Conservation (phyloP, 257 asterid species). For the Solanum chiquidenum region DNA sequence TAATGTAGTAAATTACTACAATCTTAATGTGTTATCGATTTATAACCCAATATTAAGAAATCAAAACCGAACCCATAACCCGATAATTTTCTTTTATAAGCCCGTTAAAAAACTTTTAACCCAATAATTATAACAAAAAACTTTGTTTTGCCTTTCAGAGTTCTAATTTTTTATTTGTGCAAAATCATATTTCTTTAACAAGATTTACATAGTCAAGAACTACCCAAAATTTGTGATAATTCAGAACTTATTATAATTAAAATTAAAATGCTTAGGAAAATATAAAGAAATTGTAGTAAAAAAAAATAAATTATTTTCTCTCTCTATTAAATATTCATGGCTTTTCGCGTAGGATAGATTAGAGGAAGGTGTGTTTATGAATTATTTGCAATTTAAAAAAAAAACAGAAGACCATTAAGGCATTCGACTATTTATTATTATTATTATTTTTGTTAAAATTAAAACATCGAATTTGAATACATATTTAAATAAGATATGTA, state of each 20-base stretch:
- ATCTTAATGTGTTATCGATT: no score
- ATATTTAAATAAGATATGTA: no score
- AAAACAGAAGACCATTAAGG: neutral
- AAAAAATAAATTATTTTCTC: no score
- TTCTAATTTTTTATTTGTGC: no score
- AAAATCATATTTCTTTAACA: neutral
- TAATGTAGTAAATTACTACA: no score
- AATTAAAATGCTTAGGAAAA: neutral
- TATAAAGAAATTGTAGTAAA: neutral
- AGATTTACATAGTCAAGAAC: neutral
- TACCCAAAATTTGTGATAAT: neutral
- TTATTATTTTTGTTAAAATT: no score
- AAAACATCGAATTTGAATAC: neutral
- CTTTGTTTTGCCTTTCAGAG: neutral
- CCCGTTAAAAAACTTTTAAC: accelerated
- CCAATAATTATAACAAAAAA: no score
- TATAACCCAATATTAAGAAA: no score
- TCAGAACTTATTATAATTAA: neutral
- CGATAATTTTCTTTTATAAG: no score
- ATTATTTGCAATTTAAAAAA: neutral
- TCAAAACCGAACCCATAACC: no score
- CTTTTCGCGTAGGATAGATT: no score
- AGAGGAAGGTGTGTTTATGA: no score
- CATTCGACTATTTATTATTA: neutral
- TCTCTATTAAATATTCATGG: neutral